Evolutionary conservation across 768 basidiomycete species (phyloP).

Genomic region (Gautieria morchelliformis): DNA sequence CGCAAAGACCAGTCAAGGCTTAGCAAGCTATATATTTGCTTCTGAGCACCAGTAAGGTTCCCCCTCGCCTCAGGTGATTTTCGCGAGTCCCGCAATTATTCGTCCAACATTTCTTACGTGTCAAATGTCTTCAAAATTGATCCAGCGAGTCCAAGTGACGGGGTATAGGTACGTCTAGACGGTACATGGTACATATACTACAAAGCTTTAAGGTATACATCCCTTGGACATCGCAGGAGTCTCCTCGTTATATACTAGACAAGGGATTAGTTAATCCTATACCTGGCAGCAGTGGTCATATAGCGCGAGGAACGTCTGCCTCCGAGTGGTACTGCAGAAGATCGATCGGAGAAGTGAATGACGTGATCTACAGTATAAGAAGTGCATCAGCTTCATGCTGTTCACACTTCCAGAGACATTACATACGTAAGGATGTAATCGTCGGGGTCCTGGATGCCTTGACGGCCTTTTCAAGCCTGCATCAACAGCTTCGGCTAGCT

Average conservation of each 20-base stretch:
- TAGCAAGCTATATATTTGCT: too few species aligned
- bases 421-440: constrained; percentile 7
- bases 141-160: too few species aligned
- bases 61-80: too few species aligned
- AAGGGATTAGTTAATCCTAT: background rate
- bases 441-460: background rate
- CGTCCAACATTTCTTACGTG: too few species aligned
- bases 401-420: background rate
- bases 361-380: background rate
- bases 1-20: too few species aligned
- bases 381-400: background rate
- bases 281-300: background rate
- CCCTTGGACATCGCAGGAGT: background rate
- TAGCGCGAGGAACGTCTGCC: background rate
- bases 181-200: background rate
- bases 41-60: too few species aligned
- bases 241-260: background rate
- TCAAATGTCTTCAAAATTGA: too few species aligned
- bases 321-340: background rate
- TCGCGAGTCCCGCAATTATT: too few species aligned
- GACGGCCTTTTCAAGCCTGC: background rate
- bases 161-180: background rate
- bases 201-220: background rate
- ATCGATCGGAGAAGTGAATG: constrained; percentile 7
- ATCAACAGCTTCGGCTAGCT: background rate